A percentile compares a stretch with the other conserved stretches of the same genome.
These are phyloP conservation scores for Citrus australasica DNA, from an alignment of 345 rosid species.

Conservation along the genomic window DNA sequence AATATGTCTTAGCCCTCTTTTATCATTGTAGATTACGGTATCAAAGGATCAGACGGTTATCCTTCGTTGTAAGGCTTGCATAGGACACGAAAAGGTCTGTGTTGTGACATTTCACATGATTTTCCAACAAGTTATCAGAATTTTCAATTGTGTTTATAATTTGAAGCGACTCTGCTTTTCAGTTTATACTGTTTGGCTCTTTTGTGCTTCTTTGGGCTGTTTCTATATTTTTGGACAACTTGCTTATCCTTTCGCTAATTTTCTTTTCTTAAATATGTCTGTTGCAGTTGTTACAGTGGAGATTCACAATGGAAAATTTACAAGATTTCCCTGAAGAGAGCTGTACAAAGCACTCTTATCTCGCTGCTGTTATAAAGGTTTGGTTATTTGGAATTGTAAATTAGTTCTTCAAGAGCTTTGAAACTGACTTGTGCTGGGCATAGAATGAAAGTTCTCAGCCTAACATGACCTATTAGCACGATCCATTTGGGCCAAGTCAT, in stretches of 20 bases:
- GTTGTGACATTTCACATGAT: not conserved
- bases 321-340: constrained; percentile 14
- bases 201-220: not conserved
- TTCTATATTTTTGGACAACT: not conserved
- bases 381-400: not conserved
- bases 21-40: too few species aligned
- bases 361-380: constrained; percentile 31
- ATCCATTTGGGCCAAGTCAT: not conserved
- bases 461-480: not conserved
- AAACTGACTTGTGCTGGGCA: not conserved
- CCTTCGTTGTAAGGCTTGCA: not conserved
- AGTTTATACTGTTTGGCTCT: not conserved
- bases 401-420: not conserved
- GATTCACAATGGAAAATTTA: constrained; percentile 10
- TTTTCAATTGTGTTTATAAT: too few species aligned
- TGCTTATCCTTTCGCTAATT: not conserved
- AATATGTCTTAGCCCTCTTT: too few species aligned
- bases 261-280: not conserved
- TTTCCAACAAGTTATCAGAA: not conserved
- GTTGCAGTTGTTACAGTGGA: not conserved
- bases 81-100: not conserved
- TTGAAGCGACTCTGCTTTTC: not conserved
- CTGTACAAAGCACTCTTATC: constrained; percentile 21
- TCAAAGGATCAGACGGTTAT: not conserved
- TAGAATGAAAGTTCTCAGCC: not conserved